Evolutionary conservation across 306 rosid species (phyloP).

Genomic region (Gillenia trifoliata): DNA sequence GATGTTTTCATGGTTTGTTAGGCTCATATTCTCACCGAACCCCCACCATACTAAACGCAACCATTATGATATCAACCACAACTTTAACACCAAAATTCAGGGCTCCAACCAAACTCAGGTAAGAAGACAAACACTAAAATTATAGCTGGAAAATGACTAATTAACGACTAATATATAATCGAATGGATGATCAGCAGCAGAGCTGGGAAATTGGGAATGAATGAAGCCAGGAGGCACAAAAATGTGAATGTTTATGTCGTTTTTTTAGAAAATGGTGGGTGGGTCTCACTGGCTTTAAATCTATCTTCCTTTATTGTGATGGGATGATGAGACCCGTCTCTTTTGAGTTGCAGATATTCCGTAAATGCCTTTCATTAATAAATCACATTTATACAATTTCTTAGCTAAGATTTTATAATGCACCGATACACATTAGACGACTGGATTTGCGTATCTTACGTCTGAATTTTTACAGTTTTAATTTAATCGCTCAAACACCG

Average conservation of each 20-base stretch:
- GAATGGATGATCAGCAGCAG: conserved; percentile 18
- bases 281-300: conserved; percentile 34
- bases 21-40: conserved; percentile 17
- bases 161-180: conserved; percentile 28
- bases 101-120: not conserved
- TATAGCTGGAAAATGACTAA: conserved; percentile 31
- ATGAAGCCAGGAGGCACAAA: not conserved
- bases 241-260: conserved; percentile 23
- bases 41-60: conserved; percentile 13
- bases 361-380: conserved; percentile 13
- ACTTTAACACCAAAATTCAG: not conserved
- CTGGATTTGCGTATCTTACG: too few relatives aligned
- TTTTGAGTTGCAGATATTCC: conserved; percentile 22
- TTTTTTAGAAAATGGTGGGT: conserved; percentile 24
- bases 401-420: too few relatives aligned
- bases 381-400: not conserved
- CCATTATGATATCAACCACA: conserved; percentile 3
- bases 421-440: too few relatives aligned
- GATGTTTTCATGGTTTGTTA: too few relatives aligned
- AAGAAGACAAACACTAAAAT: conserved; percentile 42
- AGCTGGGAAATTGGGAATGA: conserved; percentile 11
- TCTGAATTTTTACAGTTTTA: too few relatives aligned
- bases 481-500: too few relatives aligned
- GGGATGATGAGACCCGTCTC: conserved; percentile 44
- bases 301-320: conserved; percentile 33